These are phyloP conservation scores for Coemansia sp. DNA, from an alignment of 192 early-diverging fungal species.

Conservation along the genomic window DNA sequence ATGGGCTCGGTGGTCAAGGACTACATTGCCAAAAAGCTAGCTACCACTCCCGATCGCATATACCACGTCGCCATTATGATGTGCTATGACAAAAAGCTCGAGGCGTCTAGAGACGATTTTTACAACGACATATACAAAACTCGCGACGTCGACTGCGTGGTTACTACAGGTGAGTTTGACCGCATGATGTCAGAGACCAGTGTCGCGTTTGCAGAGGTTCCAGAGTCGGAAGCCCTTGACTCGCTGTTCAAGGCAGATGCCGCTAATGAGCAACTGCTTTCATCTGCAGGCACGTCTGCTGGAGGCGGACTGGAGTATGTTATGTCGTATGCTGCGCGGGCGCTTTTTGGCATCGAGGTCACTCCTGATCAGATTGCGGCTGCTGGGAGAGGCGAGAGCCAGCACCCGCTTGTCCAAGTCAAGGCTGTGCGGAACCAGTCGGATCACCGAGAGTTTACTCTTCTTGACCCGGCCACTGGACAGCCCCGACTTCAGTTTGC, in stretches of 20 bases:
- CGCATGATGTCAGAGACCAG: constrained; percentile 75
- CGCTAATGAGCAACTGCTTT: constrained; percentile 46
- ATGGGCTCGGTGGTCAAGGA: constrained; percentile 94
- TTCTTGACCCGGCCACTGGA: constrained; percentile 51
- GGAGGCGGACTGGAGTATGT: constrained; percentile 92
- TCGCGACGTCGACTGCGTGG: constrained; percentile 94
- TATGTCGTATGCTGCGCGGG: constrained; percentile 76
- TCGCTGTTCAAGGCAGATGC: constrained; percentile 48
- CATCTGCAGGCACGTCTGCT: constrained; percentile 78
- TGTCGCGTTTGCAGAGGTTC: constrained; percentile 45
- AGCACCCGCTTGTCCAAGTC: constrained; percentile 57
- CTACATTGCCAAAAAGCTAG: constrained; percentile 68
- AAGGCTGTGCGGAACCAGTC: constrained; percentile 73
- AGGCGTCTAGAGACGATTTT: constrained; percentile 92
- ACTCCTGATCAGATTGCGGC: constrained; percentile 57
- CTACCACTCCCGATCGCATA: constrained; percentile 67
- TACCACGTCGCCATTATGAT: constrained; percentile 97
- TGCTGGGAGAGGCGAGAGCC: constrained; percentile 43
- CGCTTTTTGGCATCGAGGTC: constrained; percentile 71
- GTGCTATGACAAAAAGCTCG: constrained; percentile 99
- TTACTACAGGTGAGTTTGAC: constrained; percentile 92
- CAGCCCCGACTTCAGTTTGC: constrained; percentile 77
- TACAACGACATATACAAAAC: constrained; percentile 77
- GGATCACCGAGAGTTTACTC: constrained; percentile 75
- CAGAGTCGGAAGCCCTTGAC: constrained; percentile 60